Conservation (phyloP, 2,329 filamentous ascomycete genomes). For the Penicillium thymicola region DNA sequence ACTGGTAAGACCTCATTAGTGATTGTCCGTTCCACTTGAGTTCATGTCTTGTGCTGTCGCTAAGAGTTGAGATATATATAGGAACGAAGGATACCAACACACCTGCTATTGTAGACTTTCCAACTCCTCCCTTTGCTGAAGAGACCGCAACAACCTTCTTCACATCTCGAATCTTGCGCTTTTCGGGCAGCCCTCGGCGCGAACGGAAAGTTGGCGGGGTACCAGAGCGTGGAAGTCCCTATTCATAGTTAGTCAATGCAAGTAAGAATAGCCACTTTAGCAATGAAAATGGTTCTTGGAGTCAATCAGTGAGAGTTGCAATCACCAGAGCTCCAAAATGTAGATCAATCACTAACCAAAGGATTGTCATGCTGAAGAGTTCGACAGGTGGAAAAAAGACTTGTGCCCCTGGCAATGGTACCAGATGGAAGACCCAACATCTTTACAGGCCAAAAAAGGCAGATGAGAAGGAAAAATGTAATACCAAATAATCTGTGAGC, state of each 20-base stretch:
- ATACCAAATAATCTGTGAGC: neutral
- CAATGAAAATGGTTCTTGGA: neutral
- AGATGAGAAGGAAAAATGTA: neutral
- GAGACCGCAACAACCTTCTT: slow-evolving; percentile 94
- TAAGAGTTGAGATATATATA: neutral
- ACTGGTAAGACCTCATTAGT: slow-evolving; percentile 32
- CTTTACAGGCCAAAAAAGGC: neutral
- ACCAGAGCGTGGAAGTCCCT: slow-evolving; percentile 83
- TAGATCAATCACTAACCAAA: slow-evolving; percentile 53
- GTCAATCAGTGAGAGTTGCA: neutral
- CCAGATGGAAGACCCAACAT: neutral
- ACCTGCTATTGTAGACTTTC: slow-evolving; percentile 92
- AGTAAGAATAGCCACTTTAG: neutral
- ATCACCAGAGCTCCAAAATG: neutral
- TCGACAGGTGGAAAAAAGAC: slow-evolving; percentile 56
- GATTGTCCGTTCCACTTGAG: neutral
- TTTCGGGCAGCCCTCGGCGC: slow-evolving; percentile 75
- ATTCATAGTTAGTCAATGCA: neutral
- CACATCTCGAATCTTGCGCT: slow-evolving; percentile 77
- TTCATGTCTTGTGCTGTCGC: neutral
- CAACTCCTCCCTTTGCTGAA: slow-evolving; percentile 96
- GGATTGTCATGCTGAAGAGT: slow-evolving; percentile 78
- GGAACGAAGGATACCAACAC: slow-evolving; percentile 18
- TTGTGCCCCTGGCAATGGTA: slow-evolving; percentile 33
- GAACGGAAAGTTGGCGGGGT: slow-evolving; percentile 65